Percentiles rank a stretch among this genome's conserved stretches.
These are phyloP conservation scores for Acanthamoeba royreba DNA, from an alignment of 208 protist species.

Conservation along the genomic window DNA sequence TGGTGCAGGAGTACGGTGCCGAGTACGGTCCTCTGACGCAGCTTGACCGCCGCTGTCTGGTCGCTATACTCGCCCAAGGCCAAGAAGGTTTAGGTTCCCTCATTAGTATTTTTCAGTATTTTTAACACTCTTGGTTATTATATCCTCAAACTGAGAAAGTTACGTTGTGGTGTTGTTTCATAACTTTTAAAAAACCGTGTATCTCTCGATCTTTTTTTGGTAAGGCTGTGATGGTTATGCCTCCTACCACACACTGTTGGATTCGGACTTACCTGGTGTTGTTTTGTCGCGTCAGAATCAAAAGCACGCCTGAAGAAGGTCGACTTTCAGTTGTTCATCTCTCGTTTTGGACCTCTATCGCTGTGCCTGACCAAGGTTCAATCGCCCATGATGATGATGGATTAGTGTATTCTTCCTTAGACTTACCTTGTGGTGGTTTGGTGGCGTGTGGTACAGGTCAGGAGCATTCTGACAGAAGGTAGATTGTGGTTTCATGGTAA, in stretches of 20 bases:
- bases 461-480: neutral
- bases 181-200: no score
- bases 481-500: slow-evolving; percentile 12
- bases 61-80: neutral
- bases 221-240: neutral
- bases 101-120: no score
- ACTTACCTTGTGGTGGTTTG: no score
- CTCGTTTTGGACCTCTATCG: neutral
- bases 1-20: neutral
- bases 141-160: no score
- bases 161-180: no score
- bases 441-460: no score
- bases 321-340: neutral
- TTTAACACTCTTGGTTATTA: no score
- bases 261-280: neutral
- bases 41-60: neutral
- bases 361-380: neutral
- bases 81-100: no score
- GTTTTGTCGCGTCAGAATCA: neutral
- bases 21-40: neutral
- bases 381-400: no score
- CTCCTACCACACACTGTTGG: neutral
- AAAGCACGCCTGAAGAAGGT: neutral
- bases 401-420: no score
- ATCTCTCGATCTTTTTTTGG: no score